Base-by-base conservation (phyloP, 768 basidiomycete genomes). In the Termitomyces eurrhizus region DNA sequence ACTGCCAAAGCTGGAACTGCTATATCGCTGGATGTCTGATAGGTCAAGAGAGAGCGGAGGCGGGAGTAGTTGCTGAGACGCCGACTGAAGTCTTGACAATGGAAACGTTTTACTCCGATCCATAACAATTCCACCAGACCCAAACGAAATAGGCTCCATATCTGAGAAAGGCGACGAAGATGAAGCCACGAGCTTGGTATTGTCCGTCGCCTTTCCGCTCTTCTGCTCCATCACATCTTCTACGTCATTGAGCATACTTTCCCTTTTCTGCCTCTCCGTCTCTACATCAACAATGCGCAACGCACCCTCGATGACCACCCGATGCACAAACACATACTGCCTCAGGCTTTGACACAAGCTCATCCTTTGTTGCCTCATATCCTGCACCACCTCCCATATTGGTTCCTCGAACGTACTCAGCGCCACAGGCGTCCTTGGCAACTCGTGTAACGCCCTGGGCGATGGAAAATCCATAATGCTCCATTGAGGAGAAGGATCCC, bases 291-390 rank as follows among this genome's bases (percentile, higher is more conserved):
- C 80, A 18, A 93, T 77, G 80, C 83, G 80, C 74, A 94, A 72
- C 16, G 88, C 83, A 7, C 93, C 92, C 72, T 92, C 90, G 59
- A 94, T 82, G 59, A 95, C 79, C 18, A 88, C 93, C 35, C 88
- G 86, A 70, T 97, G 92, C 41, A 94, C 91, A 73, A 95, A 98
- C 21, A 95, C 89, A 68, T 95, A 98, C 75, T 98, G 96, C 60
- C 95, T 78, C 69, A 95, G 75, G 72, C 91, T 96, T 78, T 96
- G 95, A 70, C 95, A 96, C 62, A 97, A 74, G 68, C 92, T 94
- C 96, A 98, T 98, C 57, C 96, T 80, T 75, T 98, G 95, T 72
- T 95, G 88, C 49, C 96, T 83, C 88, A 98, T 93, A 69, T 95
- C 92, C 73, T 95, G 93, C 54, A 98, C 79, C 1, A 97, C 83